Evolutionary conservation across 2,329 filamentous ascomycete species (phyloP).

Genomic region (Diaporthe caulivora): DNA sequence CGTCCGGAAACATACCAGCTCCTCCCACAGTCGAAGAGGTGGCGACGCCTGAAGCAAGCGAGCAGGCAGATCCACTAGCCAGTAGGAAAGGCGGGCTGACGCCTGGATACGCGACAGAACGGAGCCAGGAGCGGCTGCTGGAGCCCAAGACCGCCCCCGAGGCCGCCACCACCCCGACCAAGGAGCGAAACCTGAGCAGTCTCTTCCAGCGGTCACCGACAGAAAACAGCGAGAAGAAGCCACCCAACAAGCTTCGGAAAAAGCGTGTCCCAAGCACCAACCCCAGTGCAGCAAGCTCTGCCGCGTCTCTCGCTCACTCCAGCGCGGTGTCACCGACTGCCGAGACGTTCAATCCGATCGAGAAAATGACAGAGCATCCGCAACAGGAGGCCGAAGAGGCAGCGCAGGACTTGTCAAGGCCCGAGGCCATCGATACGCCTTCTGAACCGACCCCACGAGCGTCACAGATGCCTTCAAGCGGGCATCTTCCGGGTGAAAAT

Average conservation of each 20-base stretch:
- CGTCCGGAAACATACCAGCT: conserved; percentile 64
- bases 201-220: conserved; percentile 79
- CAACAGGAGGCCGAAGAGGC: conserved; percentile 31
- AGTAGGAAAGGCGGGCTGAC: conserved; percentile 30
- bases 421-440: conserved; percentile 47
- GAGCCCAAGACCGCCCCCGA: conserved; percentile 49
- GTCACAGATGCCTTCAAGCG: conserved; percentile 59
- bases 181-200: conserved; percentile 76
- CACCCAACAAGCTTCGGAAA: conserved; percentile 93
- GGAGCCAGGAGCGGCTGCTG: conserved; percentile 63
- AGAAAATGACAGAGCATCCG: conserved; percentile 46
- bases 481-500: conserved; percentile 57
- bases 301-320: conserved; percentile 74
- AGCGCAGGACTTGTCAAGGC: conserved; percentile 40
- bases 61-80: conserved; percentile 34
- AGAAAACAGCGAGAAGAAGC: conserved; percentile 73
- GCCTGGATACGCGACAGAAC: conserved; percentile 47
- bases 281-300: conserved; percentile 91
- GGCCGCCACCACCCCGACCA: conserved; percentile 64
- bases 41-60: conserved; percentile 46
- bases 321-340: conserved; percentile 59
- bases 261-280: conserved; percentile 83
- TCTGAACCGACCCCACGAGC: conserved; percentile 61
- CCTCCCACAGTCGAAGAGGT: conserved; percentile 52
- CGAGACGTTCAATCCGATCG: conserved; percentile 62